Conservation (phyloP, 2,329 filamentous ascomycete genomes). For the Pleomassaria siparia region DNA sequence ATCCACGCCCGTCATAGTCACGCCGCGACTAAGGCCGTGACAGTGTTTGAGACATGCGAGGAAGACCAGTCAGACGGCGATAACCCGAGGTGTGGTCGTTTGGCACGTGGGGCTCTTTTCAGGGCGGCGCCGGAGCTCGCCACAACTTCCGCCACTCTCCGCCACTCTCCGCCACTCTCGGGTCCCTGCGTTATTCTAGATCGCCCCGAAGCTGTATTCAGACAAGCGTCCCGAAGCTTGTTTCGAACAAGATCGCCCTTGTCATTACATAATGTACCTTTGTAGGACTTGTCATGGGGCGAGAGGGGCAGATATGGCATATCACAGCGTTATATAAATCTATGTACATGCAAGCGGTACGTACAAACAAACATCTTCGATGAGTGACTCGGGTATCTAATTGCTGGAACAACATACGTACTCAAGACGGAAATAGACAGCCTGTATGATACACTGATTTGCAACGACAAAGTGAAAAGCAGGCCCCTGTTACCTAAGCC, state of each 20-base stretch:
- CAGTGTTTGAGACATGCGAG: slow-evolving; percentile 33
- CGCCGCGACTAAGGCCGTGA: slow-evolving; percentile 17
- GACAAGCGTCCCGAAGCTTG: slow-evolving; percentile 1
- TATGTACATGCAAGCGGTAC: too few species aligned
- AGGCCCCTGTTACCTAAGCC: not conserved
- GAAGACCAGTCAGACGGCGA: slow-evolving; percentile 32
- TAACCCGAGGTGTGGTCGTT: not conserved
- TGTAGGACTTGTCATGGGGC: not conserved
- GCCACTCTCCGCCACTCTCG: too few species aligned
- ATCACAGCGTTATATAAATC: too few species aligned
- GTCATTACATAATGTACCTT: too few species aligned
- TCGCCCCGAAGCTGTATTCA: not conserved
- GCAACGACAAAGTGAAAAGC: not conserved
- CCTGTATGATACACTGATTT: not conserved
- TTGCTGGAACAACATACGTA: not conserved
- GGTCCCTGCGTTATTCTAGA: slow-evolving; percentile 7
- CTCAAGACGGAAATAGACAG: not conserved
- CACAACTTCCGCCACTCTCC: too few species aligned
- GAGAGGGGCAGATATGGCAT: not conserved
- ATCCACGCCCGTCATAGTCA: slow-evolving; percentile 28
- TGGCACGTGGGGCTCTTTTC: slow-evolving; percentile 5
- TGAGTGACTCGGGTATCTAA: not conserved
- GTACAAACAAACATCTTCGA: not conserved
- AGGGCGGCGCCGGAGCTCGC: slow-evolving; percentile 3
- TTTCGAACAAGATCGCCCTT: slow-evolving; percentile 2